phyloP scores from a whole-genome alignment of 108 stramenopile genomes.

The Hondaea fermentalgiana region DNA sequence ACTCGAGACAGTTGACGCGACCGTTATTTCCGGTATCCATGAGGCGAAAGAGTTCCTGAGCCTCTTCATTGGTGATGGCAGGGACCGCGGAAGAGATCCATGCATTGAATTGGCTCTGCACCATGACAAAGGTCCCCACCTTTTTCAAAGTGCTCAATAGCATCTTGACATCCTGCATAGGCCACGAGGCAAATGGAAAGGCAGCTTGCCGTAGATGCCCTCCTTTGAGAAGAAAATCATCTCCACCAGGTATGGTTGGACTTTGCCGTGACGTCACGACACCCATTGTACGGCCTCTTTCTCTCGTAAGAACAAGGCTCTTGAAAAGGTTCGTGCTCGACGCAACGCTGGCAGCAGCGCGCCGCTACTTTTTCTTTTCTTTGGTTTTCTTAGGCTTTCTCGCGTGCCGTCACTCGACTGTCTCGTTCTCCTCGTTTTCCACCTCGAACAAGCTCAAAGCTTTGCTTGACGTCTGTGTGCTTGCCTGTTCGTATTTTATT shows the following conservation, averaged over 20 bases:
- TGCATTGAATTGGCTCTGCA: neutral
- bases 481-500: too few relatives aligned
- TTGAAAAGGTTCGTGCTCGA: too few relatives aligned
- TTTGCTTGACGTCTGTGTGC: too few relatives aligned
- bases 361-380: too few relatives aligned
- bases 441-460: too few relatives aligned
- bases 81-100: neutral
- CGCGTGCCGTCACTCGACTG: too few relatives aligned
- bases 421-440: too few relatives aligned
- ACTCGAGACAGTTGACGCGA: neutral
- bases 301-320: too few relatives aligned
- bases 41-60: neutral
- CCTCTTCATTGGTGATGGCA: neutral
- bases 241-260: neutral
- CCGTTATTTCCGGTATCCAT: neutral
- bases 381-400: too few relatives aligned
- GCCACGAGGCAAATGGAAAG: constrained; percentile 6
- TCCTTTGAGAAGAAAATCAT: neutral
- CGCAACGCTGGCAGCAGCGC: too few relatives aligned
- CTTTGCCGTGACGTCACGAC: neutral
- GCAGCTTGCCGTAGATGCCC: neutral
- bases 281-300: neutral
- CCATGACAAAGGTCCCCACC: neutral
- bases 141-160: neutral
- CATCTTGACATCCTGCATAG: neutral